Conservation (phyloP, 2,329 filamentous ascomycete genomes). For the Herpotrichia juniperi region DNA sequence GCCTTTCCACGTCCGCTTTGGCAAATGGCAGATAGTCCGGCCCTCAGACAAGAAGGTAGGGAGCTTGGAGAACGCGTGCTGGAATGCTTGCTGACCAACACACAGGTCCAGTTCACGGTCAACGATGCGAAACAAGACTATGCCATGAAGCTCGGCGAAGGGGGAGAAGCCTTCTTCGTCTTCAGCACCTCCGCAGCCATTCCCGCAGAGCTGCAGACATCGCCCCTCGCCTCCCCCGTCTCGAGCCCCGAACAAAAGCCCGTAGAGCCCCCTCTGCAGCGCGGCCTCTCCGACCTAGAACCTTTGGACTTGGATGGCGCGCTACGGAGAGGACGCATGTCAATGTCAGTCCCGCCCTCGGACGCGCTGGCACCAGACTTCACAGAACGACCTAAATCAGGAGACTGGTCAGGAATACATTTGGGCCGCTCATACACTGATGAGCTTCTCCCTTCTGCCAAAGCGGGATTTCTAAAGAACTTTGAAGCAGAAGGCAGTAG, state of each 20-base stretch:
- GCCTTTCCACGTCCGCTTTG: conserved; percentile 97
- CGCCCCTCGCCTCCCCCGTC: conserved; percentile 88
- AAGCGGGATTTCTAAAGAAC: conserved; percentile 42
- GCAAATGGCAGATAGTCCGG: conserved; percentile 94
- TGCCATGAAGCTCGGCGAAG: conserved; percentile 97
- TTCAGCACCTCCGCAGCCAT: conserved; percentile 94
- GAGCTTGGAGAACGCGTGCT: not conserved
- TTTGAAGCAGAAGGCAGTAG: conserved; percentile 29
- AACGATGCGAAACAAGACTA: conserved; percentile 92
- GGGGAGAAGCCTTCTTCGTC: conserved; percentile 97
- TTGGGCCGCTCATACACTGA: conserved; percentile 59
- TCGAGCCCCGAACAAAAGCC: conserved; percentile 74
- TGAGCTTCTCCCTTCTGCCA: conserved; percentile 56
- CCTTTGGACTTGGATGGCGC: conserved; percentile 67
- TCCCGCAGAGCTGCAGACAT: conserved; percentile 92
- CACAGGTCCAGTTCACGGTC: conserved; percentile 86
- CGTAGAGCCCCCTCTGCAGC: conserved; percentile 51
- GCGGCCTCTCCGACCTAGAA: conserved; percentile 67
- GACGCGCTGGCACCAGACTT: conserved; percentile 22
- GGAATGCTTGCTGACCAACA: conserved; percentile 5
- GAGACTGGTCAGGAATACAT: conserved; percentile 43
- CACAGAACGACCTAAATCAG: conserved; percentile 31
- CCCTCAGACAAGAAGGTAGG: conserved; percentile 90
- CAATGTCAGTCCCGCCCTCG: conserved; percentile 32
- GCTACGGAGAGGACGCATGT: conserved; percentile 33